Evolutionary conservation across 805 yeast genomes (phyloP).

Genomic region (Kazachstania taianensis): DNA sequence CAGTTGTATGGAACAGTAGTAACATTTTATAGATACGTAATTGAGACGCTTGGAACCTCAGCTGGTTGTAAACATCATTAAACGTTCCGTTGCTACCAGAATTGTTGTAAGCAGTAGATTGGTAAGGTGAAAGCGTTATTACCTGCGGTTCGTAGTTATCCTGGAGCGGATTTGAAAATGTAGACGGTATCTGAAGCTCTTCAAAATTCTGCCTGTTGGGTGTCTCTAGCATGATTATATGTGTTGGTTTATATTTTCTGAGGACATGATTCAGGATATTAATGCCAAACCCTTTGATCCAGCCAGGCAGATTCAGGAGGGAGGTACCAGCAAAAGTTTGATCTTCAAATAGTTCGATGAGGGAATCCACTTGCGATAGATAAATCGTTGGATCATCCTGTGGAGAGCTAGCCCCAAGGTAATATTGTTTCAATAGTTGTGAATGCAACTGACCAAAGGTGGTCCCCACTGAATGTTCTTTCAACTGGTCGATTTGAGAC

Average conservation of each 20-base stretch:
- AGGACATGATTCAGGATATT: slow-evolving; percentile 47
- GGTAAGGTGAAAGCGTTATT: slow-evolving; percentile 28
- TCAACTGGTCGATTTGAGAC: slow-evolving; percentile 21
- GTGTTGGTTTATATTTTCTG: slow-evolving; percentile 39
- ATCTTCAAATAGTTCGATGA: slow-evolving; percentile 28
- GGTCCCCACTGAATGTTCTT: slow-evolving; percentile 15
- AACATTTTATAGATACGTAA: slow-evolving; percentile 42
- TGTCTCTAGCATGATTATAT: slow-evolving; percentile 45
- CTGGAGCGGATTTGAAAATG: slow-evolving; percentile 24
- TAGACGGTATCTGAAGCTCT: slow-evolving; percentile 22
- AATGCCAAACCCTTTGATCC: slow-evolving; percentile 83
- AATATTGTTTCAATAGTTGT: slow-evolving; percentile 23
- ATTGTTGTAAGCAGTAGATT: background rate
- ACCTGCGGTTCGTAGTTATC: slow-evolving; percentile 21
- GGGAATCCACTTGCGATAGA: slow-evolving; percentile 31
- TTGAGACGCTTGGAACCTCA: slow-evolving; percentile 40
- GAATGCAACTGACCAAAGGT: slow-evolving; percentile 16
- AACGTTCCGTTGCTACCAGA: background rate
- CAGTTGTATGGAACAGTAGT: slow-evolving; percentile 41
- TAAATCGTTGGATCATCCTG: slow-evolving; percentile 55
- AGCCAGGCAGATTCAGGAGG: slow-evolving; percentile 76
- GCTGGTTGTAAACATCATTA: slow-evolving; percentile 1
- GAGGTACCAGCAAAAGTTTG: slow-evolving; percentile 33
- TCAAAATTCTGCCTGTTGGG: slow-evolving; percentile 14
- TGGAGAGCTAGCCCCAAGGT: slow-evolving; percentile 61